Conservation (phyloP, 345 rosid species). For the Eucalyptus regnans region DNA sequence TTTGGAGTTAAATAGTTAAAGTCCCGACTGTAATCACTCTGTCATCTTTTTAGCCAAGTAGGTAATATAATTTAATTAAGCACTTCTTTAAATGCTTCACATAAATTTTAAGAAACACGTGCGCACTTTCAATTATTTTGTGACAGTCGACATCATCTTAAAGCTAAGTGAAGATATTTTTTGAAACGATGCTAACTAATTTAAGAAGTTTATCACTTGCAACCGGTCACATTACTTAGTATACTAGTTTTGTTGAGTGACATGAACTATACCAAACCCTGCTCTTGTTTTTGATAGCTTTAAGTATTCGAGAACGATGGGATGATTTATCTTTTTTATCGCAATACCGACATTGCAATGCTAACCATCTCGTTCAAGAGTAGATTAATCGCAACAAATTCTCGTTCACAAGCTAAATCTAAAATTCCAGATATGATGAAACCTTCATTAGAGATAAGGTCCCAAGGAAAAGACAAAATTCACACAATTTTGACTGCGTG, state of each 20-base stretch:
- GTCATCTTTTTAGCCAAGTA: neutral
- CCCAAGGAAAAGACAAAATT: neutral
- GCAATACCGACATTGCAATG: neutral
- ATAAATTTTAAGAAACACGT: neutral
- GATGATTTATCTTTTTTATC: neutral
- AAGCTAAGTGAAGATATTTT: neutral
- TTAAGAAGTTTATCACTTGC: neutral
- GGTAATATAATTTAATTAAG: neutral
- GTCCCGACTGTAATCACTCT: neutral
- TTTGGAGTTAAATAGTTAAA: neutral
- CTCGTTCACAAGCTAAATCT: neutral
- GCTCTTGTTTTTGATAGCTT: neutral
- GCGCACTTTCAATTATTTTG: neutral
- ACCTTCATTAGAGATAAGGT: neutral
- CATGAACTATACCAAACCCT: neutral
- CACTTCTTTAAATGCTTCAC: neutral
- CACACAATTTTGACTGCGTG: neutral
- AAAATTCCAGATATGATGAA: neutral
- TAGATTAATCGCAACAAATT: neutral
- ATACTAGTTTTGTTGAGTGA: neutral
- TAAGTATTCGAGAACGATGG: neutral
- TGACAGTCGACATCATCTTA: neutral
- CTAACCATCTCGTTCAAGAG: neutral
- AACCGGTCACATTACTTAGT: neutral
- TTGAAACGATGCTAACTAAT: neutral